Percentiles rank a stretch among this genome's conserved stretches.
Evolutionary conservation across 192 early-diverging fungal species (phyloP).

Genomic region (Linnemannia elongata): DNA sequence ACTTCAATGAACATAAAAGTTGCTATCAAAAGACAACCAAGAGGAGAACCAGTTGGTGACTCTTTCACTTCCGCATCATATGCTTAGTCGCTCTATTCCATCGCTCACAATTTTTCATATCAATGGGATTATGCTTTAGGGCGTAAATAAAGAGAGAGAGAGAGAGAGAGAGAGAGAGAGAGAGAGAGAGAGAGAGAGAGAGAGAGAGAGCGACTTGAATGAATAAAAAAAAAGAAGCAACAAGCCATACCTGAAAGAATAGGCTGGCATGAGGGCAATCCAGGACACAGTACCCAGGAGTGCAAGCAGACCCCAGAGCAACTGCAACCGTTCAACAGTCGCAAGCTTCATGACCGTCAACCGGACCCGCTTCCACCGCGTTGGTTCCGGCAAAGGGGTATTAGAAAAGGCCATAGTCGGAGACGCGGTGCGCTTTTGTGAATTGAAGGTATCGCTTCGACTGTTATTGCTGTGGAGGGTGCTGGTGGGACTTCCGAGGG

Average conservation of each 20-base stretch:
- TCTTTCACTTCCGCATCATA: not conserved
- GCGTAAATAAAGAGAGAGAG: not conserved
- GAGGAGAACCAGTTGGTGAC: not conserved
- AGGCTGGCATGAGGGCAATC: conserved; percentile 43
- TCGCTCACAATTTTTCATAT: not conserved
- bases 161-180: not conserved
- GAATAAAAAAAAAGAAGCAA: not conserved
- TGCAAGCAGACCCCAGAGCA: conserved; percentile 43
- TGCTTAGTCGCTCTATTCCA: not conserved
- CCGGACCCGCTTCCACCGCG: conserved; percentile 38
- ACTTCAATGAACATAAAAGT: not conserved
- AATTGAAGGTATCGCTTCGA: not conserved
- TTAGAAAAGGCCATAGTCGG: conserved; percentile 16
- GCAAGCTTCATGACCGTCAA: conserved; percentile 44
- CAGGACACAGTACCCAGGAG: conserved; percentile 47
- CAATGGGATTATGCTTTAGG: not conserved
- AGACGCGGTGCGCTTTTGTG: not conserved
- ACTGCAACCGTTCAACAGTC: conserved; percentile 46
- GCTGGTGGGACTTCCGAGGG: conserved; percentile 21
- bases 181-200: not conserved
- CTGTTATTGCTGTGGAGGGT: conserved; percentile 2
- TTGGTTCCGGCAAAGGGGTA: conserved; percentile 1
- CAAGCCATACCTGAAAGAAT: conserved; percentile 38
- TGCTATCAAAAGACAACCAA: not conserved
- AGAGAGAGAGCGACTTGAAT: not conserved